Percentiles rank a stretch among this genome's conserved stretches.
phyloP scores from a whole-genome alignment of 192 early-diverging fungal genomes.

The Phycomyces blakesleeanus region DNA sequence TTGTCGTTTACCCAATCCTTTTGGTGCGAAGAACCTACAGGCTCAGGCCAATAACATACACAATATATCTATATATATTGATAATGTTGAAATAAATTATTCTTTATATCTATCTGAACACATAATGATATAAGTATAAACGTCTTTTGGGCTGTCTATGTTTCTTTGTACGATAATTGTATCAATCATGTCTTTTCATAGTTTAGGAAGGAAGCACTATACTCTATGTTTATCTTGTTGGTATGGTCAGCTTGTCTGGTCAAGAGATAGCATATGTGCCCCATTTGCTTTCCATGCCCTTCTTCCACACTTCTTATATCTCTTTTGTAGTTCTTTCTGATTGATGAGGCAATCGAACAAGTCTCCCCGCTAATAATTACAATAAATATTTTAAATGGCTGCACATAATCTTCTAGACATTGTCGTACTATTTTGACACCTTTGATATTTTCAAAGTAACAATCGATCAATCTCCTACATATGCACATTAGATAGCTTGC shows the following conservation, averaged over 20 bases:
- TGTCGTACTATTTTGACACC: slow-evolving; percentile 1
- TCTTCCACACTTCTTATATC: slow-evolving; percentile 1
- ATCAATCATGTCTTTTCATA: slow-evolving; percentile 10
- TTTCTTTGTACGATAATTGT: slow-evolving; percentile 5
- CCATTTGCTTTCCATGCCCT: slow-evolving; percentile 3
- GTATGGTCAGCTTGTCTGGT: neutral
- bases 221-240: slow-evolving; percentile 5
- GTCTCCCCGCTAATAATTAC: slow-evolving; percentile 13
- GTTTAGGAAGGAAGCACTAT: slow-evolving; percentile 7
- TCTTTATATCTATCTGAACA: slow-evolving; percentile 4
- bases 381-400: slow-evolving; percentile 5
- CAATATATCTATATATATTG: slow-evolving; percentile 6
- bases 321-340: slow-evolving; percentile 5
- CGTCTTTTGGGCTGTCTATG: slow-evolving; percentile 5
- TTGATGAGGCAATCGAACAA: slow-evolving; percentile 2
- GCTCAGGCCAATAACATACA: slow-evolving; percentile 4
- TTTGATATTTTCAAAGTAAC: slow-evolving; percentile 6
- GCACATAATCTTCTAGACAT: neutral
- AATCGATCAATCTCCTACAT: slow-evolving; percentile 3
- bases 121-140: slow-evolving; percentile 5
- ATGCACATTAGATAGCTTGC: slow-evolving; percentile 4
- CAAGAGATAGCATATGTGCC: neutral
- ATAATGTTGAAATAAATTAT: slow-evolving; percentile 4
- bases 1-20: slow-evolving; percentile 8
- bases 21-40: neutral